Percentiles rank a stretch among this genome's conserved stretches.
Conservation (phyloP, 2,329 filamentous ascomycete genomes). For the Penicillium fuscoglaucum region DNA sequence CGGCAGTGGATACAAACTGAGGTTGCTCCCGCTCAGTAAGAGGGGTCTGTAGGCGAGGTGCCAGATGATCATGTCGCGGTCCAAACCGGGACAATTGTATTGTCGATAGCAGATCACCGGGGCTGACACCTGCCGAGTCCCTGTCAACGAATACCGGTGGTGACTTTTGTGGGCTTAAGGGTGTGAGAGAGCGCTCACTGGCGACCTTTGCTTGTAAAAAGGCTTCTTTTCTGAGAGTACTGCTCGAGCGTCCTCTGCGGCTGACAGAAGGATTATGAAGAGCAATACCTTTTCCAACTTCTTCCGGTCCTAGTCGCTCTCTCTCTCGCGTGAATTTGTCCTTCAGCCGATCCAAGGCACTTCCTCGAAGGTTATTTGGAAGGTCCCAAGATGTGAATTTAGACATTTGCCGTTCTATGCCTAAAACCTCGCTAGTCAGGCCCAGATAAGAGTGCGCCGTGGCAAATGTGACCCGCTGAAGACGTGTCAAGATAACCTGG, state of each 20-base stretch:
- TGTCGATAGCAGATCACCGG: slow-evolving; percentile 78
- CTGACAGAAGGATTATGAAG: slow-evolving; percentile 75
- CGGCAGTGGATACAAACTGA: slow-evolving; percentile 35
- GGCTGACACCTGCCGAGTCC: slow-evolving; percentile 55
- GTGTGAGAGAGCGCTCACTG: slow-evolving; percentile 40
- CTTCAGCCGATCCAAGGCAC: slow-evolving; percentile 79
- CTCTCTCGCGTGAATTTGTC: slow-evolving; percentile 87
- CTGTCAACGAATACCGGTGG: slow-evolving; percentile 29
- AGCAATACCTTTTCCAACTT: slow-evolving; percentile 88
- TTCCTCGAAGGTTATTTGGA: slow-evolving; percentile 83
- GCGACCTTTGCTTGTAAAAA: slow-evolving; percentile 65
- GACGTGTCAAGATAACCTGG: slow-evolving; percentile 90
- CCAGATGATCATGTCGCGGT: slow-evolving; percentile 50
- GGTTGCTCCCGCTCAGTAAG: slow-evolving; percentile 46
- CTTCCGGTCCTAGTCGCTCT: slow-evolving; percentile 76
- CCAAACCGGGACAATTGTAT: slow-evolving; percentile 67
- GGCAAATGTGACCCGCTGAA: slow-evolving; percentile 90
- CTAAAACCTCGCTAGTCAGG: slow-evolving; percentile 83
- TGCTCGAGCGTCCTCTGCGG: slow-evolving; percentile 69
- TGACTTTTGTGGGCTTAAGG: slow-evolving; percentile 17
- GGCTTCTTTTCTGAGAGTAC: slow-evolving; percentile 75
- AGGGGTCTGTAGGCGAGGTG: slow-evolving; percentile 38
- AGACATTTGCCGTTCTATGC: slow-evolving; percentile 91
- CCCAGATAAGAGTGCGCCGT: slow-evolving; percentile 95
- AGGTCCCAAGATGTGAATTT: slow-evolving; percentile 88